Evolutionary conservation across 2,329 filamentous ascomycete species (phyloP).

Genomic region (Fusarium incarnatum): DNA sequence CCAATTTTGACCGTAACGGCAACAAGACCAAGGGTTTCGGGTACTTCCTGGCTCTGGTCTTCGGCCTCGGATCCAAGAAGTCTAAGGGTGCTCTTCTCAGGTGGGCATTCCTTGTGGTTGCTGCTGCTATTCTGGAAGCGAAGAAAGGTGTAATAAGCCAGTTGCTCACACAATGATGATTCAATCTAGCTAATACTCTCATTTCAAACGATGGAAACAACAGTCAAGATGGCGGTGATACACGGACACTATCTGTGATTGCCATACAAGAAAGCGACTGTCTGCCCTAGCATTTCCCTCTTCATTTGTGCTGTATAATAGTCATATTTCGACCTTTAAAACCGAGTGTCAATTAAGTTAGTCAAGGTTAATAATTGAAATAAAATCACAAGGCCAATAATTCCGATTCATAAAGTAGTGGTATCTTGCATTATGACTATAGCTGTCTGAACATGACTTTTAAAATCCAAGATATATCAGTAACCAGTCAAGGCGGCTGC

Average conservation of each 20-base stretch:
- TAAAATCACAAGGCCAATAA: neutral
- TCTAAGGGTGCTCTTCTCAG: constrained; percentile 63
- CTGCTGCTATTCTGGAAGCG: constrained; percentile 53
- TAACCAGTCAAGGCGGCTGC: constrained; percentile 54
- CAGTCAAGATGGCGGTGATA: neutral
- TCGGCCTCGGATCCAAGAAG: constrained; percentile 63
- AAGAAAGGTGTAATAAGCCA: constrained; percentile 52
- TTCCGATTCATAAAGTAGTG: constrained; percentile 15
- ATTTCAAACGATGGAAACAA: neutral
- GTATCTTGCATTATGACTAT: constrained; percentile 34
- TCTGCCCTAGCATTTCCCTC: neutral
- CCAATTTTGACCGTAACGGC: constrained; percentile 73
- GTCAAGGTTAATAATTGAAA: neutral
- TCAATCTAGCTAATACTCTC: constrained; percentile 18
- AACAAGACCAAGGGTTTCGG: constrained; percentile 61
- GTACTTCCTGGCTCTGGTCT: constrained; percentile 66
- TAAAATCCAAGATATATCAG: constrained; percentile 22
- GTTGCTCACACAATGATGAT: constrained; percentile 42
- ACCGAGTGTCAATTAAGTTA: neutral
- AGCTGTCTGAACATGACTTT: neutral
- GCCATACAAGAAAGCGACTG: neutral
- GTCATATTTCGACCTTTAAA: neutral
- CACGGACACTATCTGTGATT: neutral
- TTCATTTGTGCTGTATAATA: constrained; percentile 11
- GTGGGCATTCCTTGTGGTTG: constrained; percentile 59